Evolutionary conservation across 2,329 filamentous ascomycete genomes (phyloP), one percentile per base, ranked within the genome.

Genomic region (Penicillium digitatum): DNA sequence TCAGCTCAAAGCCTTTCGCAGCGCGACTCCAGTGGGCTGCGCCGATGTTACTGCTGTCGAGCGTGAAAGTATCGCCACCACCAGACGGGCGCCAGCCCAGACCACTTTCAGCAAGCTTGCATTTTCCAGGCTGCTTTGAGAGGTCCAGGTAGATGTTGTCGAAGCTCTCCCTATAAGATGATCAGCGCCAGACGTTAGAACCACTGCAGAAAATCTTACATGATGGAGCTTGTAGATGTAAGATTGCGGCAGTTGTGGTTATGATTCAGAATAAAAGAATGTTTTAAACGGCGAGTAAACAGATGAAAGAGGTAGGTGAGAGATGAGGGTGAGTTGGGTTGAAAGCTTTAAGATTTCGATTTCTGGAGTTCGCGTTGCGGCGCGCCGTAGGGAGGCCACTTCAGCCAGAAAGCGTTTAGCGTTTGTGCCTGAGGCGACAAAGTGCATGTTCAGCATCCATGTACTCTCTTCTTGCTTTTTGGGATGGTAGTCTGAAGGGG

Each of bases 131-230:
- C 75, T 94, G 88, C 75, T 91, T 94, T 67, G 92, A 96, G 57
- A 99, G 84, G 74, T 99, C 93, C 67, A 99, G 85, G 76, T 94
- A 92, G 78, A 97, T 96, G 76, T 90, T 91, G 72, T 97, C 93
- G 77, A 99, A 99, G 71, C 88, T 94, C 84, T 99, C 94, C 82
- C 83, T 86, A 35, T 29, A 35, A 22, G 48, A 38, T 52, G 27
- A 55, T 65, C 44, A 65, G 60, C 46, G 24, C 20, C 54, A 48
- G 40, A 3, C 29, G 22, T 44, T 22, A 35, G 49, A 31, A 50
- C 40, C 22, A 9, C 34, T 14, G 39, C 20, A n/a, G 35, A 48
- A 52, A 29, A 54, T 52, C 68, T 65, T 62, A 73, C 70, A 73
- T 73, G 51, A 56, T 69, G 69, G 69, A 72, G 69, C 8, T 38